A percentile compares a stretch with the other conserved stretches of the same genome.
phyloP scores from a whole-genome alignment of 2,329 filamentous ascomycete species.

The Davidsoniella virescens region DNA sequence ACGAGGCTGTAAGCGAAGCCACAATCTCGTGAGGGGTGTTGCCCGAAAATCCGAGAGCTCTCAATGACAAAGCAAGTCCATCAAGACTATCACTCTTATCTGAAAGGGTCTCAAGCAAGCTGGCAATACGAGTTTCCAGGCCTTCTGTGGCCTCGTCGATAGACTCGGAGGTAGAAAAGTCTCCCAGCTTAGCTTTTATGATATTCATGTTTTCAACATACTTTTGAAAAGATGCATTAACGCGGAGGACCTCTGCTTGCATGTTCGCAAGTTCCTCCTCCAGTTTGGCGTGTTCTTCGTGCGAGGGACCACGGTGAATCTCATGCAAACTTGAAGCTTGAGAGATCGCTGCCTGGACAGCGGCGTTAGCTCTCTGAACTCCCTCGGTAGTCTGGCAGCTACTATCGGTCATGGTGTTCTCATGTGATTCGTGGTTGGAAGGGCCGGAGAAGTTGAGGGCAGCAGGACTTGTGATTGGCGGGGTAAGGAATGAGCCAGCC shows the following conservation, averaged over 20 bases:
- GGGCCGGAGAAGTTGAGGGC: slow-evolving; percentile 13
- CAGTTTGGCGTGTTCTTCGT: not conserved
- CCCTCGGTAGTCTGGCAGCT: slow-evolving; percentile 1
- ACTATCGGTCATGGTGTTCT: not conserved
- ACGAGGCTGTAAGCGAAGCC: slow-evolving; percentile 28
- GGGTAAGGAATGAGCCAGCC: slow-evolving; percentile 33
- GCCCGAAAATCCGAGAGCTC: slow-evolving; percentile 34
- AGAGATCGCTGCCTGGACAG: slow-evolving; percentile 5
- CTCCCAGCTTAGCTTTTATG: slow-evolving; percentile 22
- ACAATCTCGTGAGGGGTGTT: slow-evolving; percentile 33
- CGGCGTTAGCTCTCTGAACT: slow-evolving; percentile 1
- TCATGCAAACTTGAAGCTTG: not conserved
- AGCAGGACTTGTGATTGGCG: slow-evolving; percentile 36
- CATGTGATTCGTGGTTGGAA: not conserved
- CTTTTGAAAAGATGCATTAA: slow-evolving; percentile 33
- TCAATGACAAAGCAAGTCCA: slow-evolving; percentile 29
- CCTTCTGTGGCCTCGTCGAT: not conserved
- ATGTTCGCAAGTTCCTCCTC: slow-evolving; percentile 16
- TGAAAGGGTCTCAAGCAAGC: no score
- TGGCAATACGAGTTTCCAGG: no score
- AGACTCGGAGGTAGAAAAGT: slow-evolving; percentile 9
- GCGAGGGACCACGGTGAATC: no score
- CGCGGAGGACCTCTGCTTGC: slow-evolving; percentile 30
- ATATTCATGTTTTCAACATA: slow-evolving; percentile 28
- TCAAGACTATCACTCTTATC: slow-evolving; percentile 21